These are phyloP conservation scores for Prunus kanzakura DNA, from an alignment of 306 rosid genomes.

Conservation along the genomic window DNA sequence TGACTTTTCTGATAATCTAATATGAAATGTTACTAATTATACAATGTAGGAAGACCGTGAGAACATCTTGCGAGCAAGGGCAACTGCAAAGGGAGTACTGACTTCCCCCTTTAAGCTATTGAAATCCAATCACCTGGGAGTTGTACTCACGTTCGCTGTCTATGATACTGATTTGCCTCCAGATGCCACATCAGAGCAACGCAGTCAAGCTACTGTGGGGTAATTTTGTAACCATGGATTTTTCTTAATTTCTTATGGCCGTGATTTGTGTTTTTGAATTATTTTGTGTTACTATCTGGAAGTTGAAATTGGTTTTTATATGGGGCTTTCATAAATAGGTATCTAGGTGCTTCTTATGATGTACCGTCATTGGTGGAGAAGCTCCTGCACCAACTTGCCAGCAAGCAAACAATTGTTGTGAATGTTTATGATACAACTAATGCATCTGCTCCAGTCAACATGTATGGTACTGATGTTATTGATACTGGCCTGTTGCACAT, in stretches of 20 bases:
- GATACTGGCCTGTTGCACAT: slow-evolving; percentile 70
- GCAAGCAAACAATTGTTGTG: slow-evolving; percentile 95
- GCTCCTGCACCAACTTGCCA: slow-evolving; percentile 97
- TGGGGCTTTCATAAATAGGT: slow-evolving; percentile 41
- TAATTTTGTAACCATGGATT: slow-evolving; percentile 31
- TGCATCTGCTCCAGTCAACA: slow-evolving; percentile 64
- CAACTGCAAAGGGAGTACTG: slow-evolving; percentile 84
- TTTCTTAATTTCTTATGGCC: slow-evolving; percentile 6
- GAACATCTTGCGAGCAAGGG: slow-evolving; percentile 93
- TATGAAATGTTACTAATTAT: slow-evolving; percentile 1
- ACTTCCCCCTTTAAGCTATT: slow-evolving; percentile 95
- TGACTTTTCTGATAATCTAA: slow-evolving; percentile 19
- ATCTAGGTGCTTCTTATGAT: slow-evolving; percentile 94
- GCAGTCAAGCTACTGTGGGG: slow-evolving; percentile 85
- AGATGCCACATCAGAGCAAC: slow-evolving; percentile 67
- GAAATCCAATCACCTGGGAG: slow-evolving; percentile 89
- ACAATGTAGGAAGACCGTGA: slow-evolving; percentile 77
- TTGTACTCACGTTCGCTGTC: slow-evolving; percentile 92
- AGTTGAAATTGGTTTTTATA: slow-evolving; percentile 25
- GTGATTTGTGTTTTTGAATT: neutral
- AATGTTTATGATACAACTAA: slow-evolving; percentile 90
- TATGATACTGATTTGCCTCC: slow-evolving; percentile 62
- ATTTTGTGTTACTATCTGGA: slow-evolving; percentile 9
- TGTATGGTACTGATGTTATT: slow-evolving; percentile 78
- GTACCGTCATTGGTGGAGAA: slow-evolving; percentile 94